phyloP scores from a whole-genome alignment of 352 stramenopile genomes.

The Phytophthora lateralis region DNA sequence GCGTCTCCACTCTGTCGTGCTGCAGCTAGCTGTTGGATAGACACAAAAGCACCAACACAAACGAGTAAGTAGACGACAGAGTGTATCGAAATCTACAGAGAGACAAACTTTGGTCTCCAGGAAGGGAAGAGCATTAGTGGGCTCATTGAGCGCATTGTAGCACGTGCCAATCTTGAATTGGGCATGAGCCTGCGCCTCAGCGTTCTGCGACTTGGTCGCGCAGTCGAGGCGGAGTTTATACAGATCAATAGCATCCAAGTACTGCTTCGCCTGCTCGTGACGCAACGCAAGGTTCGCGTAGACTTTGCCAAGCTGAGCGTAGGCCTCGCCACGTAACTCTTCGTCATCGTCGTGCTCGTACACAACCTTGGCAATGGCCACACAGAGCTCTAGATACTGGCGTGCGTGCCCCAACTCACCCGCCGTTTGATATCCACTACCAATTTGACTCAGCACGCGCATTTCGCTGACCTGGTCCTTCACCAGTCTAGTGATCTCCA shows the following conservation, averaged over 20 bases:
- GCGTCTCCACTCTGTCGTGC: conserved; percentile 59
- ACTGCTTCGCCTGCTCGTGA: conserved; percentile 46
- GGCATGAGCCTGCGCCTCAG: conserved; percentile 58
- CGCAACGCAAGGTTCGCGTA: conserved; percentile 69
- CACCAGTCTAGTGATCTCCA: conserved; percentile 89
- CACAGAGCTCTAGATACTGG: conserved; percentile 82
- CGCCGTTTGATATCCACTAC: conserved; percentile 77
- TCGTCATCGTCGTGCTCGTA: conserved; percentile 77
- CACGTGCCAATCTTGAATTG: conserved; percentile 81
- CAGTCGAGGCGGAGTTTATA: conserved; percentile 83
- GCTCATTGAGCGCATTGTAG: conserved; percentile 69
- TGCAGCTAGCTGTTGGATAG: conserved; percentile 47
- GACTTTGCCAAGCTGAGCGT: conserved; percentile 74
- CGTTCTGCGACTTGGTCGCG: conserved; percentile 62
- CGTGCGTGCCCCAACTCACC: conserved; percentile 75
- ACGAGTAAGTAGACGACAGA: not conserved
- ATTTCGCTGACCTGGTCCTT: conserved; percentile 90
- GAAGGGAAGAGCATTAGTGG: conserved; percentile 77
- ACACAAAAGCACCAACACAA: conserved; percentile 3
- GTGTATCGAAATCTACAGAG: conserved; percentile 1
- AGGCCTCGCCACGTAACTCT: conserved; percentile 53
- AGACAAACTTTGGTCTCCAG: conserved; percentile 75
- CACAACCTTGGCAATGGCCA: conserved; percentile 70
- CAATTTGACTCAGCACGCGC: conserved; percentile 84
- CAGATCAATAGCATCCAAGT: conserved; percentile 61